Conservation (phyloP, 2,329 filamentous ascomycete species). For the Colletotrichum cuscutae region DNA sequence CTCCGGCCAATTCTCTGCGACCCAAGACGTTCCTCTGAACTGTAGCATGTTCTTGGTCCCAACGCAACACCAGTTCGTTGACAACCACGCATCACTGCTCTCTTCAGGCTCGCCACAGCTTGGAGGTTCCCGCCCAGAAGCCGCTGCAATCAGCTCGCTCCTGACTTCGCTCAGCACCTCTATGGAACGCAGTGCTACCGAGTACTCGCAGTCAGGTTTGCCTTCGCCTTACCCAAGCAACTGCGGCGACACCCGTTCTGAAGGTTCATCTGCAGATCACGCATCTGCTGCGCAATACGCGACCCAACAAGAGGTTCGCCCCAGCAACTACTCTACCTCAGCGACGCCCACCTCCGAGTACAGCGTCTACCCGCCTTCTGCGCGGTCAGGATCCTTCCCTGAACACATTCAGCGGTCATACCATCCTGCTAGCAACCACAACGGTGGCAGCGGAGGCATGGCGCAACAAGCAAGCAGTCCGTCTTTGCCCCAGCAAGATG, state of each 20-base stretch:
- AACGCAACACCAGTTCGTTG: conserved; percentile 45
- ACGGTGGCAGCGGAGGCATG: conserved; percentile 87
- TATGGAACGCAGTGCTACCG: conserved; percentile 74
- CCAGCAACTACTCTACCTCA: conserved; percentile 76
- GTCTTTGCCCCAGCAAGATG: conserved; percentile 90
- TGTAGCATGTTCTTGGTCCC: conserved; percentile 47
- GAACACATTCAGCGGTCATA: conserved; percentile 89
- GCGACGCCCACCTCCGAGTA: conserved; percentile 92
- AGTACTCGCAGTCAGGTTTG: conserved; percentile 92
- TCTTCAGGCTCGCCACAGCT: conserved; percentile 40
- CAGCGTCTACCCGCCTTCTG: conserved; percentile 78
- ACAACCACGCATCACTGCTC: conserved; percentile 43
- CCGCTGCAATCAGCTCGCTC: conserved; percentile 42
- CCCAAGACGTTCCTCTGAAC: conserved; percentile 39
- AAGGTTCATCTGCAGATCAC: conserved; percentile 89
- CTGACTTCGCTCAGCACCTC: conserved; percentile 45
- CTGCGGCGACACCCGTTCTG: conserved; percentile 80
- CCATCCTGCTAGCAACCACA: conserved; percentile 79
- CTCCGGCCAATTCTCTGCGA: conserved; percentile 38
- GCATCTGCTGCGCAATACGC: conserved; percentile 92
- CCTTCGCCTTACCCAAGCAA: conserved; percentile 75
- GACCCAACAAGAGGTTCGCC: conserved; percentile 82
- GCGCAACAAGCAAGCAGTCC: conserved; percentile 97
- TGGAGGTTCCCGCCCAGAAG: conserved; percentile 42
- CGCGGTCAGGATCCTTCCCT: conserved; percentile 85